Evolutionary conservation across 2,329 filamentous ascomycete species (phyloP).

Genomic region (Cercospora beticola): DNA sequence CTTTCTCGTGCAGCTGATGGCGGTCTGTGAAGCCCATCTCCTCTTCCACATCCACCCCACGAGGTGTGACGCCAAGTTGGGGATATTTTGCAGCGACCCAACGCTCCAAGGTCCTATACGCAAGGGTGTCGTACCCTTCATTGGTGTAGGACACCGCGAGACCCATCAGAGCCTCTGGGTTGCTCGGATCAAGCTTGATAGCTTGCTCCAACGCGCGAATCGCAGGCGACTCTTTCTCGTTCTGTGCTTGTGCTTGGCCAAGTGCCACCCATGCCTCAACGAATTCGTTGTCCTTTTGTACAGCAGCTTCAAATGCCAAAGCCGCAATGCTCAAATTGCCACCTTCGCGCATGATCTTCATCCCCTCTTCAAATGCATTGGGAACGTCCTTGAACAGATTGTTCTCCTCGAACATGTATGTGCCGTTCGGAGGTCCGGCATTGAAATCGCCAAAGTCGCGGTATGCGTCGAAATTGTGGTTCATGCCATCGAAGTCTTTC

Average conservation of each 20-base stretch:
- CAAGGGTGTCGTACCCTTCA: conserved; percentile 95
- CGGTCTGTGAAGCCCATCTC: conserved; percentile 95
- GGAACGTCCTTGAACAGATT: conserved; percentile 80
- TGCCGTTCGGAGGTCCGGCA: conserved; percentile 55
- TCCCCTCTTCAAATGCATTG: conserved; percentile 89
- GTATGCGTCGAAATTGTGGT: conserved; percentile 59
- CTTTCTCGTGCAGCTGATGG: conserved; percentile 81
- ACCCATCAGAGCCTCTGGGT: conserved; percentile 88
- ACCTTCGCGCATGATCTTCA: conserved; percentile 88
- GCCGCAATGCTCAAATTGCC: conserved; percentile 93
- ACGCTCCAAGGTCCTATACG: conserved; percentile 91
- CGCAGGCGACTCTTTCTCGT: conserved; percentile 95
- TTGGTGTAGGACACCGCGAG: conserved; percentile 97
- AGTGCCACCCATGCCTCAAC: conserved; percentile 92
- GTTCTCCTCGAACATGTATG: conserved; percentile 92
- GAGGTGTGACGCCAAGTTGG: conserved; percentile 69
- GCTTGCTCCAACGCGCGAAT: conserved; percentile 92
- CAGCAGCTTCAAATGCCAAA: conserved; percentile 91
- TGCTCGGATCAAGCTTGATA: conserved; percentile 80
- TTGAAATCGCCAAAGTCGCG: conserved; percentile 48
- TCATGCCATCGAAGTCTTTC: conserved; percentile 70
- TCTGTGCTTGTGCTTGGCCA: conserved; percentile 90
- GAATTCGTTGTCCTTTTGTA: conserved; percentile 83
- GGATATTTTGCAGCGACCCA: conserved; percentile 98
- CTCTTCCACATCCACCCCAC: conserved; percentile 58